These are phyloP conservation scores for Fusarium nisikadoi DNA, from an alignment of 2,329 filamentous ascomycete genomes.

Conservation along the genomic window DNA sequence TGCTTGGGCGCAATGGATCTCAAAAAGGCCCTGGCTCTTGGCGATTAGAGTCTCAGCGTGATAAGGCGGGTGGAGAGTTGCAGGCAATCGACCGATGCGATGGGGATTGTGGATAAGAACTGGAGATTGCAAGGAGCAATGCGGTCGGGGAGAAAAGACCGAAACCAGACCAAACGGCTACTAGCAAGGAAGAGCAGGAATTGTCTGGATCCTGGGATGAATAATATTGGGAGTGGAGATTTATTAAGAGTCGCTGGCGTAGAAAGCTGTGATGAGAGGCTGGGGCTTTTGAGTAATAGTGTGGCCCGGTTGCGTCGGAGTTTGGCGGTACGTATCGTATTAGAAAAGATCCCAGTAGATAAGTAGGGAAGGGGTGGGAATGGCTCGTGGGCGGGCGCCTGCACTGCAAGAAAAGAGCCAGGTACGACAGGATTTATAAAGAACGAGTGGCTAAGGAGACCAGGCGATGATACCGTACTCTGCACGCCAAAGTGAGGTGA, in stretches of 20 bases:
- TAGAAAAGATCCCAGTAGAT: constrained; percentile 24
- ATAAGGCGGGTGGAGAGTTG: constrained; percentile 40
- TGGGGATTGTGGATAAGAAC: constrained; percentile 36
- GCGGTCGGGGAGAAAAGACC: constrained; percentile 29
- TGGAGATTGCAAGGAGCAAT: constrained; percentile 36
- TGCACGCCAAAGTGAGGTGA: constrained; percentile 25
- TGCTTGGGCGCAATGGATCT: constrained; percentile 37
- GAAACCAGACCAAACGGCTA: constrained; percentile 40
- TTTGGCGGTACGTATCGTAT: constrained; percentile 37
- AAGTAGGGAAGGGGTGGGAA: constrained; percentile 31
- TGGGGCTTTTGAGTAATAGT: constrained; percentile 37
- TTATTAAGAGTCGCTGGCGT: constrained; percentile 32
- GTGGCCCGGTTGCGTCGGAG: constrained; percentile 44
- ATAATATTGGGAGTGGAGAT: constrained; percentile 47
- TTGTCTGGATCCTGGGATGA: constrained; percentile 35
- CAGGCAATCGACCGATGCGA: constrained; percentile 43
- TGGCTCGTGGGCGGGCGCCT: constrained; percentile 29
- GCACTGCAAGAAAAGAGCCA: constrained; percentile 26
- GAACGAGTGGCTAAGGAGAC: constrained; percentile 27
- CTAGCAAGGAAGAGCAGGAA: constrained; percentile 45
- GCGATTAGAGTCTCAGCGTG: constrained; percentile 39
- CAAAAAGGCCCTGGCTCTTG: constrained; percentile 35
- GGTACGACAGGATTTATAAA: constrained; percentile 14
- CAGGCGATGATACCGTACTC: constrained; percentile 16
- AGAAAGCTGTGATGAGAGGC: constrained; percentile 39